Evolutionary conservation across 208 protist genomes (phyloP).

Genomic region (Trypanosoma lewisi): DNA sequence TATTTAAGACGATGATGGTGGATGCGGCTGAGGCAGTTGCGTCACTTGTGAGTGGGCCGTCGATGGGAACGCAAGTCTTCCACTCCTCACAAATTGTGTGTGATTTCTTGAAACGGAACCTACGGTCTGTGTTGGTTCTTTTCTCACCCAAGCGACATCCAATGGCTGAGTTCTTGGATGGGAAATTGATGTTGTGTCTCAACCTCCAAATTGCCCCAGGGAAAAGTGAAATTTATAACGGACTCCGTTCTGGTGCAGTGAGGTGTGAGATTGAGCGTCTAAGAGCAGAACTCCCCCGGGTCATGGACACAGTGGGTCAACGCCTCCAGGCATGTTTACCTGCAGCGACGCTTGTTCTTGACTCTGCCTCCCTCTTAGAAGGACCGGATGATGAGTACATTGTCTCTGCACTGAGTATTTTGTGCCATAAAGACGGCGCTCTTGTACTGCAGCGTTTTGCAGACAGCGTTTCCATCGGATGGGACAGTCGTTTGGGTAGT

Average conservation of each 20-base stretch:
- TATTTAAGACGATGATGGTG: slow-evolving; percentile 45
- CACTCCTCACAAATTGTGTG: slow-evolving; percentile 56
- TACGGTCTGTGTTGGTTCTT: slow-evolving; percentile 60
- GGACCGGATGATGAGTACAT: slow-evolving; percentile 42
- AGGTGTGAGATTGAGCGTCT: slow-evolving; percentile 42
- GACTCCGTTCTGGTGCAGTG: slow-evolving; percentile 38
- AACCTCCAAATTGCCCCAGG: slow-evolving; percentile 33
- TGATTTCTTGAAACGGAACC: slow-evolving; percentile 34
- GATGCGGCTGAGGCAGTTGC: slow-evolving; percentile 35
- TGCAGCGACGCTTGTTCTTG: slow-evolving; percentile 39
- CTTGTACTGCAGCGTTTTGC: slow-evolving; percentile 75
- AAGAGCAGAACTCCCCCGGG: slow-evolving; percentile 38
- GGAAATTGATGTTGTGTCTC: slow-evolving; percentile 79
- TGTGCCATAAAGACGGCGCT: slow-evolving; percentile 56
- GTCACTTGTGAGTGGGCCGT: slow-evolving; percentile 19
- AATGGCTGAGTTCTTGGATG: slow-evolving; percentile 43
- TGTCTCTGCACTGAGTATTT: slow-evolving; percentile 58
- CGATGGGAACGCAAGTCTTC: slow-evolving; percentile 30
- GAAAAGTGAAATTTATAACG: slow-evolving; percentile 41
- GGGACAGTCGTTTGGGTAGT: slow-evolving; percentile 70
- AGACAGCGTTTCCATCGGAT: slow-evolving; percentile 68
- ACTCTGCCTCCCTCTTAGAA: slow-evolving; percentile 27
- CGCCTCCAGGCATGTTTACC: slow-evolving; percentile 53
- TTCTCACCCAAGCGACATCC: slow-evolving; percentile 52
- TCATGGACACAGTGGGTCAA: slow-evolving; percentile 42